Conservation (phyloP, 495 filamentous ascomycete species). For the Jackrogersella minutella region DNA sequence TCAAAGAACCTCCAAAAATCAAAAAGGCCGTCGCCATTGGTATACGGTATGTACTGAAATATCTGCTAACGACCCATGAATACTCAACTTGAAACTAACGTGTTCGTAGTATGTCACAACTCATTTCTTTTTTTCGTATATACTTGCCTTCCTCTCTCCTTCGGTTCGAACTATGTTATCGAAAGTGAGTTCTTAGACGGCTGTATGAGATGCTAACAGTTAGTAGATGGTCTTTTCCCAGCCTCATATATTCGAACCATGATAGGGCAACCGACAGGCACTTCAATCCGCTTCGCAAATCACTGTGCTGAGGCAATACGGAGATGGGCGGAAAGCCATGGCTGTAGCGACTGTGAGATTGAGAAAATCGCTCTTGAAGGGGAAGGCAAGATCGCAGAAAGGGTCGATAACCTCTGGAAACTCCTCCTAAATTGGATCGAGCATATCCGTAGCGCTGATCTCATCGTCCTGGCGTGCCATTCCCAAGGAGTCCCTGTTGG, state of each 20-base stretch:
- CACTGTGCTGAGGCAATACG: constrained; percentile 84
- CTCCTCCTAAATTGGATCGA: constrained; percentile 94
- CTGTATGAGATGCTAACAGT: background rate
- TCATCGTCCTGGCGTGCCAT: constrained; percentile 89
- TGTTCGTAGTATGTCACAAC: background rate
- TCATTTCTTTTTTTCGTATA: background rate
- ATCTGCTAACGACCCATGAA: too few species aligned
- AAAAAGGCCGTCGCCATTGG: constrained; percentile 90
- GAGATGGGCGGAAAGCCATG: constrained; percentile 76
- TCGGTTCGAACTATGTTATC: background rate
- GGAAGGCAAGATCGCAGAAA: constrained; percentile 93
- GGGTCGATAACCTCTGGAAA: constrained; percentile 93
- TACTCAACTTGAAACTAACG: background rate
- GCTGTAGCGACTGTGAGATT: constrained; percentile 71
- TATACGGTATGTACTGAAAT: constrained; percentile 62
- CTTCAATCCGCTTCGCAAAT: constrained; percentile 91
- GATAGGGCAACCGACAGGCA: constrained; percentile 93
- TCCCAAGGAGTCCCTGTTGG: constrained; percentile 95
- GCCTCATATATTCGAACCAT: constrained; percentile 83
- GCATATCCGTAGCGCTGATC: constrained; percentile 84
- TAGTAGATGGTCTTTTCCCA: constrained; percentile 83
- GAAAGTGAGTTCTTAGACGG: background rate
- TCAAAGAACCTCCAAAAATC: constrained; percentile 72
- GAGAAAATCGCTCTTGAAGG: constrained; percentile 95
- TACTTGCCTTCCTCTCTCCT: background rate